Base-by-base conservation (phyloP, 1,284 basidiomycete genomes). In the Rhodotorula sp. region DNA sequence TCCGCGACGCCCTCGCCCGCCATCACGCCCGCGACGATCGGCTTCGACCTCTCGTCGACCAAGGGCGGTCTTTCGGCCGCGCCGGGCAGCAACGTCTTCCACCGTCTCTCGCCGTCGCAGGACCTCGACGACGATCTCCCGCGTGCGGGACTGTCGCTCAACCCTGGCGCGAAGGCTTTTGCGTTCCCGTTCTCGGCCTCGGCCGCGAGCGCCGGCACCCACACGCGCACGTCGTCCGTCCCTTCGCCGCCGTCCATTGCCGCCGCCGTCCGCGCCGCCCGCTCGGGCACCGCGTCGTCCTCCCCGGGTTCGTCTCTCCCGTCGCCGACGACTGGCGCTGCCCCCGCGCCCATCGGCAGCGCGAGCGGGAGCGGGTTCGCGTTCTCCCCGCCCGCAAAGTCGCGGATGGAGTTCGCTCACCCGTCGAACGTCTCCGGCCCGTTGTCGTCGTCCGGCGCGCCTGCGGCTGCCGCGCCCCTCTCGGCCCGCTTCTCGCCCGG, bases 91-190 rank as follows among this genome's bases (percentile, higher is more conserved):
- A 44, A 55, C 12, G 48, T 63, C 36, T 34, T 62, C 19, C 67
- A 71, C 50, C 69, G 72, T 37, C 59, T 70, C 32, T 76, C 72
- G 55, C 69, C 74, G 10, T 70, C 66, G 19, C 65, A 63, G 36
- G 65, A 69, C 37, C 81, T 83, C 89, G 73, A 87, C 87, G 66
- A 80, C 77, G 78, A 81, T 70, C 72, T 76, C 36, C 74, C 81
- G 59, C 76, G 81, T 71, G 73, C 76, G 29, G 78, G 78, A 29
- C 77, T 77, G 50, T 87, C 89, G 8, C 85, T 92, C 73, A 93
- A 93, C 80, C 91, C 91, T 1, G 90, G 90, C 80, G 91, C 91
- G 63, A 91, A 92, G 79, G 91, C 87, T 59, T 93, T 93, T 83
- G 88, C 78, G 32, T 80, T 82, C 67, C 69, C 69, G 27, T 63